These are phyloP conservation scores for Encephalitozoon hellem DNA, from an alignment of 371 early-diverging fungal species.

Conservation along the genomic window DNA sequence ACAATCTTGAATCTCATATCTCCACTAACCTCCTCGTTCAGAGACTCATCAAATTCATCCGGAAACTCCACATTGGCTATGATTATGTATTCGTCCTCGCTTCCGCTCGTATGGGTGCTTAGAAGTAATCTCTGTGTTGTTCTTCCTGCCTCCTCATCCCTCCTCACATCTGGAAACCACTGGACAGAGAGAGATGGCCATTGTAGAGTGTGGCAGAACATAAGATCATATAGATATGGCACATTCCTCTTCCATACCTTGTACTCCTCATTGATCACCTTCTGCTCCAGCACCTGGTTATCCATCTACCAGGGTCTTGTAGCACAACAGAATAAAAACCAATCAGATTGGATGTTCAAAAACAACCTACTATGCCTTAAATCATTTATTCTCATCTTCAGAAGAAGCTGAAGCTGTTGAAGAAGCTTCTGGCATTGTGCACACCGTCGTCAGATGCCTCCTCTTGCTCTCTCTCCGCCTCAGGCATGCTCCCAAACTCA, in stretches of 20 bases:
- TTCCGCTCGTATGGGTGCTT: conserved; percentile 88
- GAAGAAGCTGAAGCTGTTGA: conserved; percentile 35
- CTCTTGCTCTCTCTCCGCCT: neutral
- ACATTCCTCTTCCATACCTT: conserved; percentile 92
- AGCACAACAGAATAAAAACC: neutral
- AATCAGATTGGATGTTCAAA: neutral
- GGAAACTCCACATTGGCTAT: conserved; percentile 78
- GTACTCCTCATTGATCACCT: conserved; percentile 80
- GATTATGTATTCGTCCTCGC: conserved; percentile 81
- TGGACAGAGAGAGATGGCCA: conserved; percentile 94
- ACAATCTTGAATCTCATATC: conserved; percentile 62
- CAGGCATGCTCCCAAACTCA: conserved; percentile 25
- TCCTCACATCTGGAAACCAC: conserved; percentile 78
- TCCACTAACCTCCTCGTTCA: conserved; percentile 70
- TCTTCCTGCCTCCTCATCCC: conserved; percentile 38
- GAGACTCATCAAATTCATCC: conserved; percentile 65
- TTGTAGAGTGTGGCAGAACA: conserved; percentile 83
- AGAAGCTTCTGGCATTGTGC: conserved; percentile 15
- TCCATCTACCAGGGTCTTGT: conserved; percentile 6
- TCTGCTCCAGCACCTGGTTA: conserved; percentile 65
- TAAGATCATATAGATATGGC: conserved; percentile 87
- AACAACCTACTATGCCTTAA: neutral
- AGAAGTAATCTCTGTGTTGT: conserved; percentile 61
- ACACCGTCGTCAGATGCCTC: neutral
- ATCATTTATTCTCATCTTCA: conserved; percentile 8